Evolutionary conservation across 1,284 basidiomycete species (phyloP), one percentile per base, ranked within the genome.

Genomic region (Naganishia cerealis): DNA sequence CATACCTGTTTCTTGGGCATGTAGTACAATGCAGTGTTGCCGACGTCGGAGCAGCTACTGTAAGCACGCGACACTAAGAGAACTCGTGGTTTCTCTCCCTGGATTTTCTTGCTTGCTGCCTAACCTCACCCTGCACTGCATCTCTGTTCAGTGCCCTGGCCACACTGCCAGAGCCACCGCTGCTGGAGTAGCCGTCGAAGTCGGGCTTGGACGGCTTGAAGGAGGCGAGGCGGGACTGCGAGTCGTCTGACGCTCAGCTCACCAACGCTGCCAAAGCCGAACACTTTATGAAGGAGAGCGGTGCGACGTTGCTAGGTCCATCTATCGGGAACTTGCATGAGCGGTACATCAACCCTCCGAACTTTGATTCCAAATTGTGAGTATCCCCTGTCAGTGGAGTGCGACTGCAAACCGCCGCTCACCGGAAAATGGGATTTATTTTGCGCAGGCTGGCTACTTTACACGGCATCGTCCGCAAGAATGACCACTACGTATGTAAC

Each of bases 321-420:
- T 78, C 73, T 50, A 81, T 82, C 65, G 82, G 81, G 24, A 83
- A 83, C 75, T 75, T 82, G 29, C 82, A 83, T 73, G 82, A 81
- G 6, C 73, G 73, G 48, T 80, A 79, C 73, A 77, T 77, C 69
- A 72, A 76, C 40, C 75, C 76, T 21, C 76, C 79, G 15, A 71
- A 76, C 66, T 79, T 77, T 71, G 68, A 76, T 57, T 73, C 77
- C 54, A 71, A 75, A 18, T 74, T 80, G 78, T 77, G 53, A 73
- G 75, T 71, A n/a, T n/a, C n/a, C n/a, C n/a, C n/a, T n/a, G n/a
- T n/a, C n/a, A n/a, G n/a, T n/a, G n/a, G n/a, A n/a, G n/a, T n/a
- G n/a, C n/a, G n/a, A n/a, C n/a, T n/a, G n/a, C n/a, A n/a, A n/a
- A 18, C 4, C 36, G 12, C 15, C 24, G 29, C 1, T 13, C 38